Base-by-base conservation (phyloP, 768 basidiomycete species). In the Amanita polypyramis region DNA sequence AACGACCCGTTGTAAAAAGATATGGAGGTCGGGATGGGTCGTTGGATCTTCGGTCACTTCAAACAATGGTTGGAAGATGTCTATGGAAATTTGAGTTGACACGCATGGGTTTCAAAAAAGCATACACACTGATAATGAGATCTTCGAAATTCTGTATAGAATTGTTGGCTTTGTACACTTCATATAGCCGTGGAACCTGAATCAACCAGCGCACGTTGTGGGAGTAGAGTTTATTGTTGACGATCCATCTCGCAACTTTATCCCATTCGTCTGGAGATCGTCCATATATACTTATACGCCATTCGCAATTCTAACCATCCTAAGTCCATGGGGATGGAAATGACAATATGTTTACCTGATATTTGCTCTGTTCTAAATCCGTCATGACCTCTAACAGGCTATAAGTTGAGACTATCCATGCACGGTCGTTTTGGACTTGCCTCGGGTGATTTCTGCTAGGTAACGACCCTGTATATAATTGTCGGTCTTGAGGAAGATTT, bases 171-270 rank as follows among this genome's bases (percentile, higher is more conserved):
- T 94, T 96, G 74, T 96, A 99, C 5, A 98, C 79, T 55, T 95
- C 85, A 67, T 99, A 99, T 51, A 99, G 62, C 2, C 96, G 81
- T 0, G 96, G 96, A 5, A 98, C 70, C 62, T 98, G 96, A 53
- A 99, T 85, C 49, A 98, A 79, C 96, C 96, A 98, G 45, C 96
- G 80, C 33, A 98, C 92, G 59, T 99, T 98, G 65, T 98, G 94
- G 2, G 94, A 97, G 63, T 76, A 87, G 4, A 98, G 72, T 62
- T 95, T 92, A 70, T 97, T 79, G 60, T 87, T 76, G 61, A 96
- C 80, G 49, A 99, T 82, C 96, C 96, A 99, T 70, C 84, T 86
- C 14, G 96, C 96, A 5, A 99, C 72, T 59, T 97, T 97, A 71
- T 98, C 96, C 96, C 96, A 99, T 67, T 99, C 96, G 50, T 79